Percentiles rank a stretch among this genome's conserved stretches.
Conservation (phyloP, 768 basidiomycete genomes). For the Sutorius australiensis region DNA sequence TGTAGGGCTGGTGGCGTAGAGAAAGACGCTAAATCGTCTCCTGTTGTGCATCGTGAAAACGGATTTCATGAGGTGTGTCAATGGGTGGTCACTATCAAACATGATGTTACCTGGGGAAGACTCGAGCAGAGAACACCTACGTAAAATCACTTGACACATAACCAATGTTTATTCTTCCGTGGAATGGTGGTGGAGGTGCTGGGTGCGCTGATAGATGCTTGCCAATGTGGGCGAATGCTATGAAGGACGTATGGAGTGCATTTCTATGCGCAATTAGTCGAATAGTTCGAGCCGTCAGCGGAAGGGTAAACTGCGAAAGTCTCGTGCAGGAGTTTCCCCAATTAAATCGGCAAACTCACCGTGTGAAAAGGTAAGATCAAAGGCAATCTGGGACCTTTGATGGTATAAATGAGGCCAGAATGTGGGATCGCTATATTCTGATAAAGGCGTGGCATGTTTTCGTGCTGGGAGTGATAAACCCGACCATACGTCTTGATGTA, state of each 20-base stretch:
- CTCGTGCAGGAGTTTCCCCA: neutral
- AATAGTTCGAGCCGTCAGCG: slow-evolving; percentile 38
- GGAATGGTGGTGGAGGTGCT: slow-evolving; percentile 39
- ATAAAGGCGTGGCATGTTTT: slow-evolving; percentile 3
- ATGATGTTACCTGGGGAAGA: neutral
- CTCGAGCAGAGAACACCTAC: slow-evolving; percentile 23
- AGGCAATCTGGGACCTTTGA: slow-evolving; percentile 34
- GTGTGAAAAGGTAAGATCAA: slow-evolving; percentile 49
- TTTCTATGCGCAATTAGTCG: slow-evolving; percentile 47
- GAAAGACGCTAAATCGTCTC: slow-evolving; percentile 38
- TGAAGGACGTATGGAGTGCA: slow-evolving; percentile 43
- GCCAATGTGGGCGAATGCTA: slow-evolving; percentile 34
- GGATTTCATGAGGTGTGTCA: slow-evolving; percentile 51
- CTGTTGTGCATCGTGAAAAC: slow-evolving; percentile 44
- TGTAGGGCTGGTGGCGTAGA: slow-evolving; percentile 48
- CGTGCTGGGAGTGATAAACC: slow-evolving; percentile 17
- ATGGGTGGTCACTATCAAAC: slow-evolving; percentile 42
- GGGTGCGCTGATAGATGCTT: slow-evolving; percentile 34
- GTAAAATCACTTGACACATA: slow-evolving; percentile 48
- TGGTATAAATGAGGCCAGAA: slow-evolving; percentile 17
- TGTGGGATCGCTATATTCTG: slow-evolving; percentile 14
- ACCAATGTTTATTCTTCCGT: slow-evolving; percentile 42
- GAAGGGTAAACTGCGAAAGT: slow-evolving; percentile 42
- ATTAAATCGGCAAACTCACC: slow-evolving; percentile 24
- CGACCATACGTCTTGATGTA: slow-evolving; percentile 39